Evolutionary conservation across 495 filamentous ascomycete genomes (phyloP), one percentile per base, ranked within the genome.

Genomic region (Apodospora peruviana): DNA sequence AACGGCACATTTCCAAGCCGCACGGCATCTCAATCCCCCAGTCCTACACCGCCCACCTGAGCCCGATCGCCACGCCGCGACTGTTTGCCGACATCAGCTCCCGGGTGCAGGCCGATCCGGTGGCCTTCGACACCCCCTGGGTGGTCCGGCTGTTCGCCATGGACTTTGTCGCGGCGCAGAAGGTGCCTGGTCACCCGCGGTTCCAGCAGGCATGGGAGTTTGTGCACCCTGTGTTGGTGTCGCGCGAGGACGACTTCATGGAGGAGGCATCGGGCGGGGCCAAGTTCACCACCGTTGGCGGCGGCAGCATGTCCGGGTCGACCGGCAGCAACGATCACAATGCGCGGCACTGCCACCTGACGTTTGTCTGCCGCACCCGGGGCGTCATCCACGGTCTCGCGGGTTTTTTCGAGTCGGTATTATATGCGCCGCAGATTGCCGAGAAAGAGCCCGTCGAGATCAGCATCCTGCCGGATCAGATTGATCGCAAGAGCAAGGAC

Each of bases 361-460:
- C 75, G 1, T 96, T 95, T 65, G 81, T 81, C 10, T 80, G 80
- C 43, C 75, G 72, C 41, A 79, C 85, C 46, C 76, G 88, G 16
- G 91, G 91, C 38, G 86, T 91, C 3, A 85, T 91, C 45, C 90
- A 99, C 65, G 93, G 93, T 2, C 66, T 99, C 24, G 94, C 81
- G 1, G 93, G 94, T 0, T 99, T 95, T 60, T 99, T 99, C 62
- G 93, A 99, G 73, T 85, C 88, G 2, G 85, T 93, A 34, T 73
- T 99, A 29, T 99, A 96, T 57, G 52, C 45, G 36, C 52, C 63
- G 5, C 59, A 64, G 36, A 43, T 46, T 1, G 55, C 58, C 2
- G 47, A 39, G 0, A 65, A 55, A 43, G 65, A 60, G 3, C 82
- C 79, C 48, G 77, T 96, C 5, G 93, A 96, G 69, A 69, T 99